Percentiles rank a stretch among this genome's conserved stretches.
Evolutionary conservation across 2,329 filamentous ascomycete species (phyloP).

Genomic region (Pleoardoris graminearum): DNA sequence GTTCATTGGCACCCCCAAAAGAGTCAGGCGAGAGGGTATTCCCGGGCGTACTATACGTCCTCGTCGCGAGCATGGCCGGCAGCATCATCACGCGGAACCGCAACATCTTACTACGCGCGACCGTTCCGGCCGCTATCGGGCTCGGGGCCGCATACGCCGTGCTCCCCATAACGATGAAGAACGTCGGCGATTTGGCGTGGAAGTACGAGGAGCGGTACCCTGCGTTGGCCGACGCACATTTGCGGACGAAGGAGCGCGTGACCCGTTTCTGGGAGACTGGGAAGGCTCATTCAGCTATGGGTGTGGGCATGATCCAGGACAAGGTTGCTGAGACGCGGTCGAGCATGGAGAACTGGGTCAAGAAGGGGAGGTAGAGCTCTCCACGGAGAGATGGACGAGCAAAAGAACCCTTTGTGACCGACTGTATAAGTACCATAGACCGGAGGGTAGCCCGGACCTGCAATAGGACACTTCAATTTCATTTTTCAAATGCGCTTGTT

Average conservation of each 20-base stretch:
- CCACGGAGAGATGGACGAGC: background rate
- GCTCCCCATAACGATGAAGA: slow-evolving; percentile 86
- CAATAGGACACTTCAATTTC: slow-evolving; percentile 2
- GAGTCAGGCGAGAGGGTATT: slow-evolving; percentile 87
- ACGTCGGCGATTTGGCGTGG: slow-evolving; percentile 85
- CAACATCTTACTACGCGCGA: slow-evolving; percentile 77
- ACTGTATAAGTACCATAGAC: slow-evolving; percentile 7
- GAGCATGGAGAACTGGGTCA: slow-evolving; percentile 84
- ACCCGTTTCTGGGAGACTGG: slow-evolving; percentile 73
- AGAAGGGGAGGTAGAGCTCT: slow-evolving; percentile 73
- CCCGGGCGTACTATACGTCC: slow-evolving; percentile 87
- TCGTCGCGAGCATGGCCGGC: slow-evolving; percentile 93
- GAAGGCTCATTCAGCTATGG: slow-evolving; percentile 72
- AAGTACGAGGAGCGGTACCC: slow-evolving; percentile 90
- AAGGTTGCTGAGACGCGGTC: slow-evolving; percentile 77
- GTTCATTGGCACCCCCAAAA: slow-evolving; percentile 81
- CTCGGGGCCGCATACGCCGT: slow-evolving; percentile 81
- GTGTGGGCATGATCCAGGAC: slow-evolving; percentile 73
- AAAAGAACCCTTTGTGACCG: slow-evolving; percentile 1
- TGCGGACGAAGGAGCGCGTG: slow-evolving; percentile 70
- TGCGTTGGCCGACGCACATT: slow-evolving; percentile 77
- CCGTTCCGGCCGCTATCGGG: slow-evolving; percentile 77
- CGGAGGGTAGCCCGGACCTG: background rate
- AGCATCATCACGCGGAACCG: slow-evolving; percentile 88
- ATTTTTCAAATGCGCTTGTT: too few species aligned